Evolutionary conservation across 441 rosid genomes (phyloP).

Genomic region (Populus hybrid): DNA sequence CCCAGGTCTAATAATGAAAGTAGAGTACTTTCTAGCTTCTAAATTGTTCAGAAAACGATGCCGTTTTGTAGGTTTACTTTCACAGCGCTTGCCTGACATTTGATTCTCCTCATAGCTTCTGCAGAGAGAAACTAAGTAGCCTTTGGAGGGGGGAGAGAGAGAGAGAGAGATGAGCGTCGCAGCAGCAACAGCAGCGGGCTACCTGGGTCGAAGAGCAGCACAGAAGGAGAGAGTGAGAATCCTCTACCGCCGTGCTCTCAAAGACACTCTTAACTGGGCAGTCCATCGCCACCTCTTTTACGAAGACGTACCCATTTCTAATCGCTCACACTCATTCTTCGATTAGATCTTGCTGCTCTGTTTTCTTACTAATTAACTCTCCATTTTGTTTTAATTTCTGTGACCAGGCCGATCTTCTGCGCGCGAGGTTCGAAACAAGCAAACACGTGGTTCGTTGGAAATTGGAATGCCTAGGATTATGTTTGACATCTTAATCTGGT

Average conservation of each 20-base stretch:
- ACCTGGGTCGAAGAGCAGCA: too few relatives aligned
- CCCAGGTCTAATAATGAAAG: too few relatives aligned
- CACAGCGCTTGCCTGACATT: too few relatives aligned
- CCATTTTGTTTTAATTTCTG: too few relatives aligned
- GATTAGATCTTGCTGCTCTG: too few relatives aligned
- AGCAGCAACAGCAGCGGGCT: constrained; percentile 26
- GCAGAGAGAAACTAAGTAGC: neutral
- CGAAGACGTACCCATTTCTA: constrained; percentile 35
- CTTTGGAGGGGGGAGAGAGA: constrained; percentile 8
- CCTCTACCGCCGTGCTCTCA: constrained; percentile 92
- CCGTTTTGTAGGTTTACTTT: neutral
- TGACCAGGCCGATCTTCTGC: constrained; percentile 46
- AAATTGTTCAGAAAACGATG: neutral
- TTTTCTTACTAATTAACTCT: too few relatives aligned
- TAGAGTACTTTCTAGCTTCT: too few relatives aligned
- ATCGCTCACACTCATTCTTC: too few relatives aligned
- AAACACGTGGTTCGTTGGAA: constrained; percentile 33
- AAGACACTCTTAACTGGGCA: constrained; percentile 93
- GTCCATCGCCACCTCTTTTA: constrained; percentile 95
- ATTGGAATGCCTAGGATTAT: too few relatives aligned
- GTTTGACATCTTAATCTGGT: too few relatives aligned
- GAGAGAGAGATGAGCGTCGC: constrained; percentile 62
- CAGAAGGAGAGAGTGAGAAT: constrained; percentile 28
- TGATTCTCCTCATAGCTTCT: neutral
- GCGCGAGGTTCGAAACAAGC: constrained; percentile 75